Evolutionary conservation across 345 rosid genomes (phyloP).

Genomic region (Gossypium sturtianum): DNA sequence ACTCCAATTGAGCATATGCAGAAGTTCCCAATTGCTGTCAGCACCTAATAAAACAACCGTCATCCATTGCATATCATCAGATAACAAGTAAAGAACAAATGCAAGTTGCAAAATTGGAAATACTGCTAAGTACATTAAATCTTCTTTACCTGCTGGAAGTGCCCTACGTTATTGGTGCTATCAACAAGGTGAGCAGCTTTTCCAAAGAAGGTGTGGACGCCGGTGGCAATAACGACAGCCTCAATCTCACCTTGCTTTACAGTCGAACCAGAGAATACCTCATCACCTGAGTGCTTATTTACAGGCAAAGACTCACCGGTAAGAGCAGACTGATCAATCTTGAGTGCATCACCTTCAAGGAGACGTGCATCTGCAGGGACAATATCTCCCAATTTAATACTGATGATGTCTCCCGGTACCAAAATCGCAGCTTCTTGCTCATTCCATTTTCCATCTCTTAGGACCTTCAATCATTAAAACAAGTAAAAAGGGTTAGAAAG

Average conservation of each 20-base stretch:
- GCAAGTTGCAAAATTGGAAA: background rate
- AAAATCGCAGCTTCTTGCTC: conserved; percentile 18
- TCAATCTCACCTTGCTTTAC: conserved; percentile 40
- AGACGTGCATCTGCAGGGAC: conserved; percentile 20
- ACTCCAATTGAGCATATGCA: conserved; percentile 17
- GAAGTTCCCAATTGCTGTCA: conserved; percentile 19
- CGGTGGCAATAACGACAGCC: conserved; percentile 38
- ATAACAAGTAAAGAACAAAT: background rate
- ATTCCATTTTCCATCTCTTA: conserved; percentile 12
- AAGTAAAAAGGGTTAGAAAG: background rate
- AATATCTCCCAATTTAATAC: conserved; percentile 18
- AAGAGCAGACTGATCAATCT: conserved; percentile 19
- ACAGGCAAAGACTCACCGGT: conserved; percentile 31
- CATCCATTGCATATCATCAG: background rate
- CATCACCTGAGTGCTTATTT: conserved; percentile 28
- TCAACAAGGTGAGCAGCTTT: conserved; percentile 43
- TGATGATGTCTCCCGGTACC: conserved; percentile 17
- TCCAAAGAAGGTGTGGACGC: conserved; percentile 40
- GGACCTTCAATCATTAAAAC: conserved; percentile 30
- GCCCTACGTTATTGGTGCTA: conserved; percentile 39
- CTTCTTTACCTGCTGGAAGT: conserved; percentile 25
- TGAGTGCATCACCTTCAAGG: conserved; percentile 17
- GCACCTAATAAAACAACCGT: conserved; percentile 30
- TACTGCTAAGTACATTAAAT: background rate
- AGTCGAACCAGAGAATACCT: conserved; percentile 38